Evolutionary conservation across 345 rosid species (phyloP).

Genomic region (Lagerstroemia speciosa): DNA sequence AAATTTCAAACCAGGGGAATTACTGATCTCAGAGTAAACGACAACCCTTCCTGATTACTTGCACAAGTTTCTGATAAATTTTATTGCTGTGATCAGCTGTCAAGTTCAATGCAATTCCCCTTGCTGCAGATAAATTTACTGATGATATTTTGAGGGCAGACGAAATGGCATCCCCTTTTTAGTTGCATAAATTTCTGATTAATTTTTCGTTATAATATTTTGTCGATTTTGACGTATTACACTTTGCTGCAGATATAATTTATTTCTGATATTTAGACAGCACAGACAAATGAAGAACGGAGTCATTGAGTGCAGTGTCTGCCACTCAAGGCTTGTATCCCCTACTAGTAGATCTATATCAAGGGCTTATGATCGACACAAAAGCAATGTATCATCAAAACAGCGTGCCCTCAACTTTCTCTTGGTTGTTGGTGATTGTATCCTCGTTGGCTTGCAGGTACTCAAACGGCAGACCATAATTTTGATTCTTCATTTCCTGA

Average conservation of each 20-base stretch:
- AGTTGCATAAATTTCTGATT: background rate
- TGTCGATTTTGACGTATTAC: background rate
- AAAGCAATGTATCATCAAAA: slow-evolving; percentile 33
- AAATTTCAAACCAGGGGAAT: background rate
- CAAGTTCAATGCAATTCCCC: background rate
- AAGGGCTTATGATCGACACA: slow-evolving; percentile 50
- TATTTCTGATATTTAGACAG: background rate
- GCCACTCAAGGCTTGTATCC: slow-evolving; percentile 33
- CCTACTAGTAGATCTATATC: slow-evolving; percentile 32
- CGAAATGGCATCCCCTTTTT: background rate
- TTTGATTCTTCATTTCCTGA: too few relatives aligned
- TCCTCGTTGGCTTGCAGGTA: slow-evolving; percentile 59
- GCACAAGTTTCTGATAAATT: background rate
- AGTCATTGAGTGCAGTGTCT: slow-evolving; percentile 29
- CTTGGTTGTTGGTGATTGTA: slow-evolving; percentile 65
- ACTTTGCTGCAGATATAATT: slow-evolving; percentile 9
- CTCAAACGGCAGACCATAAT: background rate
- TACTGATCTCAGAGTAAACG: background rate
- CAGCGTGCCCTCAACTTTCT: slow-evolving; percentile 42
- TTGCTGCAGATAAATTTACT: slow-evolving; percentile 5
- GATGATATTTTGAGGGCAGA: background rate
- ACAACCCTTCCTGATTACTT: background rate
- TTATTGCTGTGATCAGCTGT: background rate
- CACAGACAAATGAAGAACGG: slow-evolving; percentile 17
- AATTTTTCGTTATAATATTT: background rate